phyloP scores from a whole-genome alignment of 75 land plant genomes.

The Adiantum capillusveneris region DNA sequence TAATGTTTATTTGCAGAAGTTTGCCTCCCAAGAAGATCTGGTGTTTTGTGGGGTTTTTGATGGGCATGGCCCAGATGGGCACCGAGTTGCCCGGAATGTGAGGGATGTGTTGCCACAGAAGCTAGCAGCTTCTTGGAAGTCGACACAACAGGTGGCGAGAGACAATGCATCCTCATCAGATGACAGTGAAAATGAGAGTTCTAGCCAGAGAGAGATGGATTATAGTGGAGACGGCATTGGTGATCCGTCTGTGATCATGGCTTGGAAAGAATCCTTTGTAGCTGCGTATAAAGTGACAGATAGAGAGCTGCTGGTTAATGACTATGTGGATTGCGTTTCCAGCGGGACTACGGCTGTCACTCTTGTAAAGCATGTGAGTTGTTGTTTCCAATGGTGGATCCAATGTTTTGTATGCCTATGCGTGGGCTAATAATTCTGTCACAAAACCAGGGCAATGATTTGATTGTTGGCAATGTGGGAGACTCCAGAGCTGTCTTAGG shows the following conservation, averaged over 20 bases:
- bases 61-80: slow-evolving; percentile 75
- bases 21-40: slow-evolving; percentile 40
- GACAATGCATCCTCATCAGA: background rate
- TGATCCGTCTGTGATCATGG: slow-evolving; percentile 14
- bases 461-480: slow-evolving; percentile 76
- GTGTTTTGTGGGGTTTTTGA: slow-evolving; percentile 84
- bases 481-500: slow-evolving; percentile 88
- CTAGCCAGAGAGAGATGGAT: background rate
- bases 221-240: slow-evolving; percentile 4
- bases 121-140: slow-evolving; percentile 40
- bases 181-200: background rate
- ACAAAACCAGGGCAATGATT: slow-evolving; percentile 64
- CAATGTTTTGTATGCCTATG: no score
- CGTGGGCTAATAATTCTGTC: no score
- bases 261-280: slow-evolving; percentile 49
- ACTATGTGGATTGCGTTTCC: slow-evolving; percentile 32
- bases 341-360: slow-evolving; percentile 62
- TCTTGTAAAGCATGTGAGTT: slow-evolving; percentile 43
- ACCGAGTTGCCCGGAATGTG: slow-evolving; percentile 62
- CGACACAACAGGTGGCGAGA: background rate
- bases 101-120: slow-evolving; percentile 67
- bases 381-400: no score
- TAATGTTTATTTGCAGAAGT: slow-evolving; percentile 31
- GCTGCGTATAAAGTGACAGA: slow-evolving; percentile 59
- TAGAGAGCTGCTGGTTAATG: slow-evolving; percentile 38